phyloP scores from a whole-genome alignment of 192 early-diverging fungal genomes.

The Coemansia sp. region DNA sequence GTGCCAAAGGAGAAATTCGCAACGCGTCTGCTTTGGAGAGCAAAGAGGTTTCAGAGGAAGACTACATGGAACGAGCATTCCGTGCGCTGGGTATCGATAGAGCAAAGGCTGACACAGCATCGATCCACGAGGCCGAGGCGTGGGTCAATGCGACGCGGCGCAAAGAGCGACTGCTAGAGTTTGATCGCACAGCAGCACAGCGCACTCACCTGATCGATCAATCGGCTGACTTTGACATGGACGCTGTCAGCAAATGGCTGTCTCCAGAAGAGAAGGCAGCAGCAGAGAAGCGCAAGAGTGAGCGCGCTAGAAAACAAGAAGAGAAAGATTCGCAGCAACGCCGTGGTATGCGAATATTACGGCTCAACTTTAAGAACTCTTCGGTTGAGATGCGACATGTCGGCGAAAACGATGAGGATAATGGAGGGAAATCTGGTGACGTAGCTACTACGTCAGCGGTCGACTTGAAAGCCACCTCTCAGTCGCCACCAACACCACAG shows the following conservation, averaged over 20 bases:
- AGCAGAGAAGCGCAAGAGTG: conserved; percentile 12
- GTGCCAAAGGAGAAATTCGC: background rate
- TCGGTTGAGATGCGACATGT: conserved; percentile 16
- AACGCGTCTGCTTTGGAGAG: background rate
- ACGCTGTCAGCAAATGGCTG: conserved; percentile 47
- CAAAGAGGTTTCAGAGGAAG: conserved; percentile 30
- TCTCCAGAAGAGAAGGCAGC: conserved; percentile 38
- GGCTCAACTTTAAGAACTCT: conserved; percentile 20
- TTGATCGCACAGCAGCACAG: conserved; percentile 53
- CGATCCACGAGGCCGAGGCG: conserved; percentile 25
- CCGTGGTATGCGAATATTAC: conserved; percentile 46
- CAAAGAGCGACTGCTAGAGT: conserved; percentile 49
- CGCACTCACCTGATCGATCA: conserved; percentile 53
- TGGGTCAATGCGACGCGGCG: conserved; percentile 43
- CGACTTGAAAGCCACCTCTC: background rate
- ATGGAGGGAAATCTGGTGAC: background rate
- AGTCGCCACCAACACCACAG: conserved; percentile 2
- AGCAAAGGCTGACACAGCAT: conserved; percentile 6
- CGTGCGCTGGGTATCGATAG: conserved; percentile 27
- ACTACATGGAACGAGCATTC: conserved; percentile 41
- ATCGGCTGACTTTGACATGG: conserved; percentile 37
- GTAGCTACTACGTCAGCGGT: background rate
- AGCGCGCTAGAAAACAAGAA: conserved; percentile 5
- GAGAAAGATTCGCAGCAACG: conserved; percentile 32
- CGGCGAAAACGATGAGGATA: conserved; percentile 2